Base-by-base conservation (phyloP, 768 basidiomycete genomes). In the Lanmaoa pseudosensibilis region DNA sequence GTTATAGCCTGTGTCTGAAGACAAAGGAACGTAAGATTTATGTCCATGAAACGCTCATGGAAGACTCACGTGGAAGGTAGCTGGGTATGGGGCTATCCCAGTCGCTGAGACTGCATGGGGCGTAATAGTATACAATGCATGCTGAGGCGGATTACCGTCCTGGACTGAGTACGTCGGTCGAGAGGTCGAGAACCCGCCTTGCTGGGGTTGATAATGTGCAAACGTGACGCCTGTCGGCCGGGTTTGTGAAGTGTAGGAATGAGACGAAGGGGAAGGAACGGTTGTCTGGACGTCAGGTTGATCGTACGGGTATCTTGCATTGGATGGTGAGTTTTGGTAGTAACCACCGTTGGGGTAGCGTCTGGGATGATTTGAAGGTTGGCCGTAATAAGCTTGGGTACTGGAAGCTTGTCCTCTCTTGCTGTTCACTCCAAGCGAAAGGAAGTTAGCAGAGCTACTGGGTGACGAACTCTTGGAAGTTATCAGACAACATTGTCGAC, bases 401-500 rank as follows among this genome's bases (percentile, higher is more conserved):
- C 46, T 48, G 39, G 64, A 30, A 46, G 53, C 50, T 45, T 61
- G 64, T 38, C 43, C 59, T 32, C 39, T 46, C 33, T 58, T 50
- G 56, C 25, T 23, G 37, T 48, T 57, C 32, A 46, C 37, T 52
- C 56, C 58, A 18, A 30, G 55, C 5, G 60, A 46, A 46, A 40
- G 56, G 43, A 59, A 27, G 23, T 34, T 27, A 10, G 59, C 21
- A 41, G 58, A 34, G 25, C 47, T 45, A 36, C 40, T 54, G 33
- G 58, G 25, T 9, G 63, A 58, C 16, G 55, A 54, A 25, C 34
- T 47, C 52, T 50, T 62, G 19, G 58, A 54, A 21, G 50, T 53
- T 46, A 51, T 52, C 21, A 57, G 43, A 44, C 64, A 80, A 70
- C 91, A 93, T 34, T 75, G 75, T 45, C 74, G 75, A 69, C 92